Conservation (phyloP, 1,139 yeast species). For the Debaryomycetaceae sp. region DNA sequence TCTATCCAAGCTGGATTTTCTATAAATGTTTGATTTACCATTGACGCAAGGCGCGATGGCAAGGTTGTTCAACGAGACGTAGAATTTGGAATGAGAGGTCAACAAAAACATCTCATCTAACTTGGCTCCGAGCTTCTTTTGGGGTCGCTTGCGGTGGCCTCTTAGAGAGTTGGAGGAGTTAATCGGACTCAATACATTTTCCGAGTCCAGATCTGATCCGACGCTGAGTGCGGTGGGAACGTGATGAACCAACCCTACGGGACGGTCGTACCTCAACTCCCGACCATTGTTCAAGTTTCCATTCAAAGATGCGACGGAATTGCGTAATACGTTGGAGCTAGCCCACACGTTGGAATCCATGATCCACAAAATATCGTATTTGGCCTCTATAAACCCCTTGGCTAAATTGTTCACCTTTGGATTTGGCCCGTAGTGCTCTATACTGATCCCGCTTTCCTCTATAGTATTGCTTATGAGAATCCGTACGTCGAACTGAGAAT, state of each 20-base stretch:
- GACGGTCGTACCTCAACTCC: constrained; percentile 22
- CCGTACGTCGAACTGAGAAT: constrained; percentile 58
- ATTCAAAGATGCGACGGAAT: constrained; percentile 59
- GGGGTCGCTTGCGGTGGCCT: constrained; percentile 10
- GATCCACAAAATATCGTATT: constrained; percentile 79
- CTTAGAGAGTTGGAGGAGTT: constrained; percentile 1
- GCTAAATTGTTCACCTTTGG: constrained; percentile 86
- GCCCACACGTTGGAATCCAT: constrained; percentile 88
- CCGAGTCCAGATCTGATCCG: constrained; percentile 16
- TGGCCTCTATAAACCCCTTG: constrained; percentile 68
- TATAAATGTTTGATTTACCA: constrained; percentile 84
- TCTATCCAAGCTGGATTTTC: constrained; percentile 63
- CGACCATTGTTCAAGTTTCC: constrained; percentile 48
- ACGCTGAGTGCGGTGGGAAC: constrained; percentile 62
- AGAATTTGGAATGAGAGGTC: constrained; percentile 83
- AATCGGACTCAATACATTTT: constrained; percentile 17
- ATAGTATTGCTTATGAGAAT: constrained; percentile 48
- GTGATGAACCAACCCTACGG: constrained; percentile 76
- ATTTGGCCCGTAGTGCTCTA: constrained; percentile 71
- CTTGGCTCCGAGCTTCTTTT: constrained; percentile 54
- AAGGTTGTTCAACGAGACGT: constrained; percentile 69
- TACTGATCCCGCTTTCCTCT: constrained; percentile 16
- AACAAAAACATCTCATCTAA: constrained; percentile 84
- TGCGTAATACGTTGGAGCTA: constrained; percentile 56
- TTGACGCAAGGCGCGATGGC: constrained; percentile 89